Evolutionary conservation across 1,139 yeast species (phyloP).

Genomic region (Kodamaea alishanica): DNA sequence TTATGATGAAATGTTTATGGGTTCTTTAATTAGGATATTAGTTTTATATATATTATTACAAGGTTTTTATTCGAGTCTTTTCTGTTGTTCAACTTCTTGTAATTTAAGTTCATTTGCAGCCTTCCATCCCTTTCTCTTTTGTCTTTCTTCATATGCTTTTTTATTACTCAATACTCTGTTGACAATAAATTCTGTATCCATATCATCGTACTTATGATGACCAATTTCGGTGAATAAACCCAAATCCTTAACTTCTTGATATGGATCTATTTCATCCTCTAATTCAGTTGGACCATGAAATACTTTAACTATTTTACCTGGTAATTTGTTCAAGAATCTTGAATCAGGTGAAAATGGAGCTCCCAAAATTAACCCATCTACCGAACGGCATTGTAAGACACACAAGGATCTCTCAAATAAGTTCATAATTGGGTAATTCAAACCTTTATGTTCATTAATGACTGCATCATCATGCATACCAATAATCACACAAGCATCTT

Average conservation of each 20-base stretch:
- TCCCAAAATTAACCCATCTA: slow-evolving; percentile 70
- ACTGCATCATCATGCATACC: slow-evolving; percentile 67
- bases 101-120: slow-evolving; percentile 35
- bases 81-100: slow-evolving; percentile 20
- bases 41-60: no score
- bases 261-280: slow-evolving; percentile 35
- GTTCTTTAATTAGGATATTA: no score
- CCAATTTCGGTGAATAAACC: slow-evolving; percentile 47
- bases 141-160: slow-evolving; percentile 72
- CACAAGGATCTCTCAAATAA: slow-evolving; percentile 80
- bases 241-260: slow-evolving; percentile 30
- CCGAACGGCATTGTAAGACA: slow-evolving; percentile 81
- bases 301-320: slow-evolving; percentile 44
- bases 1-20: no score
- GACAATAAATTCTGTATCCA: slow-evolving; percentile 65
- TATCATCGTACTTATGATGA: slow-evolving; percentile 53
- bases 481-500: slow-evolving; percentile 51
- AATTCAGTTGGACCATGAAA: slow-evolving; percentile 61
- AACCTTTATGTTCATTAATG: slow-evolving; percentile 58
- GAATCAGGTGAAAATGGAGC: slow-evolving; percentile 57
- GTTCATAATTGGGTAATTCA: slow-evolving; percentile 83
- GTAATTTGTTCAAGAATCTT: slow-evolving; percentile 35
- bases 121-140: slow-evolving; percentile 76
- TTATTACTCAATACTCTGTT: slow-evolving; percentile 63
- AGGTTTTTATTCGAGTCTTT: neutral